phyloP scores from a whole-genome alignment of 2,329 filamentous ascomycete species.

The Cladosporium sp. region DNA sequence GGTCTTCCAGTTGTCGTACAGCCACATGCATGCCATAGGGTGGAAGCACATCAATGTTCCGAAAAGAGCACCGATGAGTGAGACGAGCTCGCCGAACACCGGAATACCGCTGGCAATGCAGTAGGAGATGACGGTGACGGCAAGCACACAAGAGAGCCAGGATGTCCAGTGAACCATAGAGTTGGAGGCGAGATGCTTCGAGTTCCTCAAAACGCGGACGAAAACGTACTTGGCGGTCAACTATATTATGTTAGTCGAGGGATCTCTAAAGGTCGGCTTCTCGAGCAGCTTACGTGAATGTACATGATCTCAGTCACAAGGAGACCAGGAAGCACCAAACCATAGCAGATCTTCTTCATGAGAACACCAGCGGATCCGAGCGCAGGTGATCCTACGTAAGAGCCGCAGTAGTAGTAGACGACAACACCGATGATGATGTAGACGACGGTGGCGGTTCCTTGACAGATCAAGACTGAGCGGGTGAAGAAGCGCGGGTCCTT shows the following conservation, averaged over 20 bases:
- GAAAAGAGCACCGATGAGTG: conserved; percentile 48
- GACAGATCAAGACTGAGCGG: conserved; percentile 30
- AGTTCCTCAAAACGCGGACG: conserved; percentile 24
- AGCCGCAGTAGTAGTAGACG: conserved; percentile 47
- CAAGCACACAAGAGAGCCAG: conserved; percentile 34
- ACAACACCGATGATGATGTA: conserved; percentile 39
- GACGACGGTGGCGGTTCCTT: conserved; percentile 22
- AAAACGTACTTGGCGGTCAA: conserved; percentile 27
- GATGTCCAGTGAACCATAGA: conserved; percentile 16
- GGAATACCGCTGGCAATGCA: conserved; percentile 49
- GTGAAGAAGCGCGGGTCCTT: conserved; percentile 33
- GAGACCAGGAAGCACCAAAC: conserved; percentile 28
- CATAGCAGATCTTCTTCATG: conserved; percentile 46
- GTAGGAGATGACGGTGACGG: conserved; percentile 42
- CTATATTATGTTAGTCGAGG: not conserved
- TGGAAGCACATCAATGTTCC: conserved; percentile 41
- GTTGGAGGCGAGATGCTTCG: conserved; percentile 22
- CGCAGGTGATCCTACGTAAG: conserved; percentile 45
- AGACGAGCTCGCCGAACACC: conserved; percentile 47
- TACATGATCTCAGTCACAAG: conserved; percentile 27
- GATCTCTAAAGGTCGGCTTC: not conserved
- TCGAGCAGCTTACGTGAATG: conserved; percentile 10
- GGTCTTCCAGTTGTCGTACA: conserved; percentile 41
- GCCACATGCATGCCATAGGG: conserved; percentile 42
- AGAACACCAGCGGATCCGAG: conserved; percentile 42